phyloP scores from a whole-genome alignment of 495 filamentous ascomycete genomes.

The Aspergillus mulundensis region DNA sequence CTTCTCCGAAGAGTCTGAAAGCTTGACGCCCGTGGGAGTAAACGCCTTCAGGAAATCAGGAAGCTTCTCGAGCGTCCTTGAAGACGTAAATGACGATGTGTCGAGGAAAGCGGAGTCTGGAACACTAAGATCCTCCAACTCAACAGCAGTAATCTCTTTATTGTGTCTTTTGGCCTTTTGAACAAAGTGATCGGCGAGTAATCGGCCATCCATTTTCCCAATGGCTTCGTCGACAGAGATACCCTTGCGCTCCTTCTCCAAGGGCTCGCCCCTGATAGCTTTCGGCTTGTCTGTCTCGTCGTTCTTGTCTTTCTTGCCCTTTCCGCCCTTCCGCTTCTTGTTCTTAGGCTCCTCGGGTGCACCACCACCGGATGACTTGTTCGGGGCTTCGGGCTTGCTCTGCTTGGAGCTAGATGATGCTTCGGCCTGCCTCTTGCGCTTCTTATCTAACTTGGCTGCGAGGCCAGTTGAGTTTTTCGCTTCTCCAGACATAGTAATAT shows the following conservation, averaged over 20 bases:
- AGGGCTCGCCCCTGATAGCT: slow-evolving; percentile 43
- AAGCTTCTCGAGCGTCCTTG: slow-evolving; percentile 63
- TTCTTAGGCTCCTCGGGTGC: slow-evolving; percentile 28
- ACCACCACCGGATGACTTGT: slow-evolving; percentile 22
- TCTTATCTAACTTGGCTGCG: slow-evolving; percentile 41
- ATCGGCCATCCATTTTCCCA: slow-evolving; percentile 69
- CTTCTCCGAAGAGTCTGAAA: slow-evolving; percentile 59
- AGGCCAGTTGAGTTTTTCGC: slow-evolving; percentile 22
- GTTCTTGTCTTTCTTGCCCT: slow-evolving; percentile 46
- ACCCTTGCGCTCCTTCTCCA: slow-evolving; percentile 54
- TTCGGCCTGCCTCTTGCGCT: slow-evolving; percentile 51
- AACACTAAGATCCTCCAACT: slow-evolving; percentile 76
- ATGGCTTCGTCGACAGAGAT: slow-evolving; percentile 73
- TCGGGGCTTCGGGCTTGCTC: slow-evolving; percentile 26
- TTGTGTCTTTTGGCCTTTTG: slow-evolving; percentile 74
- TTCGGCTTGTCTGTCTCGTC: slow-evolving; percentile 46
- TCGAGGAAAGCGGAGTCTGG: slow-evolving; percentile 64
- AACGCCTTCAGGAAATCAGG: slow-evolving; percentile 72
- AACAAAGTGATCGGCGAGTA: slow-evolving; percentile 85
- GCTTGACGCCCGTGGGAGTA: slow-evolving; percentile 42
- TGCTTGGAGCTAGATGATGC: slow-evolving; percentile 37
- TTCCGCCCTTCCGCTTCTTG: slow-evolving; percentile 44
- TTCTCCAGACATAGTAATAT: slow-evolving; percentile 16
- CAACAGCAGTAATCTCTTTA: slow-evolving; percentile 71
- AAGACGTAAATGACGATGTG: slow-evolving; percentile 65